Percentiles rank a stretch among this genome's conserved stretches.
These are phyloP conservation scores for Penicillium canariense DNA, from an alignment of 495 filamentous ascomycete species.

Conservation along the genomic window DNA sequence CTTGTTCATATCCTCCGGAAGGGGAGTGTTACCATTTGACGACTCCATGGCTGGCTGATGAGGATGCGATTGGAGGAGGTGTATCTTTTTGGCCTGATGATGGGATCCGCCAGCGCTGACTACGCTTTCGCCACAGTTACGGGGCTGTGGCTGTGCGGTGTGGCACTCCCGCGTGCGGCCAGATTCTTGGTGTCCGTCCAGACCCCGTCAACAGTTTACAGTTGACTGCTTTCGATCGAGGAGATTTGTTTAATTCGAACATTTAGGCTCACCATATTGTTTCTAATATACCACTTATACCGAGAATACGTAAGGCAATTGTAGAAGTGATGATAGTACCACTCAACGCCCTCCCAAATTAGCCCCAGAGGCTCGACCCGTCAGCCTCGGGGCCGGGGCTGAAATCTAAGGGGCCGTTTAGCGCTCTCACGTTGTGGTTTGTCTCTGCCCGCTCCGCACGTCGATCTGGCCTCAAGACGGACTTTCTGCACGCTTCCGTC, in stretches of 20 bases:
- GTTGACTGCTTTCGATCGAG: too few relatives aligned
- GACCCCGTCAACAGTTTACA: neutral
- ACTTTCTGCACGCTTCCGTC: slow-evolving; percentile 31
- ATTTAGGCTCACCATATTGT: too few relatives aligned
- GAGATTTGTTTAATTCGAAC: too few relatives aligned
- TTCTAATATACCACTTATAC: too few relatives aligned
- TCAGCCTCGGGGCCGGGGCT: slow-evolving; percentile 8
- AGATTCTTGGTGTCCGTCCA: neutral
- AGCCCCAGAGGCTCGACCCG: neutral
- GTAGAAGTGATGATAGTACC: too few relatives aligned
- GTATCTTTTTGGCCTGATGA: slow-evolving; percentile 9
- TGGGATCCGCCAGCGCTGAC: too few relatives aligned
- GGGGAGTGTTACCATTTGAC: slow-evolving; percentile 55
- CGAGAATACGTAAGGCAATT: too few relatives aligned
- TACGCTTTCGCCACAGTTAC: neutral
- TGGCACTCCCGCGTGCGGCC: neutral
- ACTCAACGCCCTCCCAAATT: too few relatives aligned
- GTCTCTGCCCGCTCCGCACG: slow-evolving; percentile 17
- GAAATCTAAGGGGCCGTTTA: slow-evolving; percentile 20
- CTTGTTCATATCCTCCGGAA: slow-evolving; percentile 60
- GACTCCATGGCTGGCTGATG: slow-evolving; percentile 43
- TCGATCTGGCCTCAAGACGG: slow-evolving; percentile 39
- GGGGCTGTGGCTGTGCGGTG: neutral
- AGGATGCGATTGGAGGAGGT: slow-evolving; percentile 1
- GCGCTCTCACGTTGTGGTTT: slow-evolving; percentile 17